Evolutionary conservation across 2,329 filamentous ascomycete genomes (phyloP), one percentile per base, ranked within the genome.

Genomic region (Sodiomyces alkalinus): DNA sequence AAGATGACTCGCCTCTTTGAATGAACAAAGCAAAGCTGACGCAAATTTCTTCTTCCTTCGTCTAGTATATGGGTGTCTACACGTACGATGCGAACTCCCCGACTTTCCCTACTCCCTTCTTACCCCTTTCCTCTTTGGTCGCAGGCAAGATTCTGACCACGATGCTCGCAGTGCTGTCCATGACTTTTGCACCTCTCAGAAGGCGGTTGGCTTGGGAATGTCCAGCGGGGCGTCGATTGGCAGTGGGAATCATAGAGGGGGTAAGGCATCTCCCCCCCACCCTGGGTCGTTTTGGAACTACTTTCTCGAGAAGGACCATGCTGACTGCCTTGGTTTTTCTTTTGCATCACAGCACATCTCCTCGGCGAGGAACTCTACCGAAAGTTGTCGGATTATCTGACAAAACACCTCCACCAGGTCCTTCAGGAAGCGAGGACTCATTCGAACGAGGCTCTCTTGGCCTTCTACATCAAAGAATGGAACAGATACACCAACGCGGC

Each of bases 161-260:
- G n/a, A n/a, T 25, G 25, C 27, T 28, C 27, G 31, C 50, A 86
- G 68, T 29, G 85, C 86, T 35, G 90, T 98, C 27, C 90, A 98
- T 60, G 94, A 98, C 60, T 98, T 98, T 55, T 98, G 90, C 54
- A 98, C 90, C 32, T 93, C 90, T 15, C 90, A 96, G 53, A 96
- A 96, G 52, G 83, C 83, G 1, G 74, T 86, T 24, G 68, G 71
- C n/a, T 63, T 69, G 29, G 56, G 55, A 10, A 46, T 36, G 11
- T 12, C 32, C 27, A 9, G 47, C 53, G n/a, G 36, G 21, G 7
- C 31, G 51, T 17, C 27, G 7, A 48, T 47, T 39, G 55, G 64
- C 19, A 60, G 60, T 21, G 59, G 56, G 18, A 68, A 70, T 38
- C 77, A 82, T 50, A 65, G 79, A 37, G 85, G 85, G 53, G 81